phyloP scores from a whole-genome alignment of 805 yeast species.

The Sugiyamaella americana region DNA sequence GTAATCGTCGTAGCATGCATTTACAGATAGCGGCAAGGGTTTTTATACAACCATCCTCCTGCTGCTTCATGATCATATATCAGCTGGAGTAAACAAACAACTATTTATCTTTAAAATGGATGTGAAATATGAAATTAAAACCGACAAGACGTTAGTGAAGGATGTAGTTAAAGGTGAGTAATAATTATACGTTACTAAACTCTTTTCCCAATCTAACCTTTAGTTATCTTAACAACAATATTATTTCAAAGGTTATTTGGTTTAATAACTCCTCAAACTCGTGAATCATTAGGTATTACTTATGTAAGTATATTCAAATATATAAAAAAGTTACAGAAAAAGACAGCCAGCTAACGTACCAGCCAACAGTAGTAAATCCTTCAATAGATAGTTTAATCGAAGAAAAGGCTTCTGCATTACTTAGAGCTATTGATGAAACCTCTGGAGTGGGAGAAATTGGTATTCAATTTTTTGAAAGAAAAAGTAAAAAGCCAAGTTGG shows the following conservation, averaged over 20 bases:
- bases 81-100: too few relatives aligned
- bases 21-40: too few relatives aligned
- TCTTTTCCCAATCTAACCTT: background rate
- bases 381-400: slow-evolving; percentile 43
- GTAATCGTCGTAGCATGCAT: too few relatives aligned
- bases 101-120: too few relatives aligned
- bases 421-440: slow-evolving; percentile 21
- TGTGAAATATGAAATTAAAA: slow-evolving; percentile 19
- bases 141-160: slow-evolving; percentile 46
- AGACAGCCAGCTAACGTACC: background rate
- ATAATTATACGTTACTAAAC: background rate
- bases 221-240: slow-evolving; percentile 58
- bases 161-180: slow-evolving; percentile 50
- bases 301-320: slow-evolving; percentile 40
- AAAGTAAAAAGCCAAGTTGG: slow-evolving; percentile 47
- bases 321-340: background rate
- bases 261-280: slow-evolving; percentile 47
- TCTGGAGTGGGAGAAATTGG: slow-evolving; percentile 17
- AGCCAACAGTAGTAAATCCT: slow-evolving; percentile 42
- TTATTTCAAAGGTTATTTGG: slow-evolving; percentile 69
- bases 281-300: slow-evolving; percentile 52
- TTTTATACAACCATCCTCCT: too few relatives aligned
- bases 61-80: too few relatives aligned
- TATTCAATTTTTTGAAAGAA: slow-evolving; percentile 29
- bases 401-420: slow-evolving; percentile 31